These are phyloP conservation scores for Tulasnella sp. DNA, from an alignment of 768 basidiomycete genomes.

Conservation along the genomic window DNA sequence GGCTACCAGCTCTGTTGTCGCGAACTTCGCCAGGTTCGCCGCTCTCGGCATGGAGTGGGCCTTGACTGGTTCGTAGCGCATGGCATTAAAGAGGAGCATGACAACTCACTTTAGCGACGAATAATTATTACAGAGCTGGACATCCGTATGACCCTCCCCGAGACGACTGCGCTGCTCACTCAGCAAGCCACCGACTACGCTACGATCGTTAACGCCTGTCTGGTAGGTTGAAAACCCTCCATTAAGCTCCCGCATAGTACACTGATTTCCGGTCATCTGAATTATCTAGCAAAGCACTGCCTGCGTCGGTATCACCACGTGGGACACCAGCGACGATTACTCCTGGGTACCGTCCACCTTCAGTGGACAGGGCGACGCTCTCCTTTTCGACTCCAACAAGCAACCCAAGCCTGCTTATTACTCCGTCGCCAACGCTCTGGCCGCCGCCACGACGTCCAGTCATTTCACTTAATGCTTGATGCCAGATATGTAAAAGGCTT, in stretches of 20 bases:
- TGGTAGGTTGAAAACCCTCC: too few relatives aligned
- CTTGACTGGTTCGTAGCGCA: slow-evolving; percentile 33
- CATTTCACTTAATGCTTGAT: too few relatives aligned
- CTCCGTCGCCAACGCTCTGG: slow-evolving; percentile 16
- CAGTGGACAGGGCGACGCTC: slow-evolving; percentile 23
- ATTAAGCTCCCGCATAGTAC: too few relatives aligned
- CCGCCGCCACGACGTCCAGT: slow-evolving; percentile 1
- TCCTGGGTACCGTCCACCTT: slow-evolving; percentile 28
- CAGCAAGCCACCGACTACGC: slow-evolving; percentile 52
- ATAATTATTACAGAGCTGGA: slow-evolving; percentile 48
- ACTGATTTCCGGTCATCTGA: not conserved
- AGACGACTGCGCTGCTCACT: slow-evolving; percentile 36
- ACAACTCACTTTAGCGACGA: too few relatives aligned
- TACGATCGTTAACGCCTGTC: slow-evolving; percentile 46
- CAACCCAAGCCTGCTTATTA: slow-evolving; percentile 16
- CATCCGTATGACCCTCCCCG: slow-evolving; percentile 48
- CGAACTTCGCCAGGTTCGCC: slow-evolving; percentile 42
- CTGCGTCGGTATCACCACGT: slow-evolving; percentile 25
- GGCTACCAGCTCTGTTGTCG: slow-evolving; percentile 27
- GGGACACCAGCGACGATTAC: slow-evolving; percentile 35
- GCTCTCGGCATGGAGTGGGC: slow-evolving; percentile 56
- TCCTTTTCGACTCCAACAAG: slow-evolving; percentile 17
- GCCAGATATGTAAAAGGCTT: too few relatives aligned
- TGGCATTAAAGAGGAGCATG: too few relatives aligned
- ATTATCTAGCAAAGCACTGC: not conserved